Evolutionary conservation across 2,329 filamentous ascomycete genomes (phyloP).

Genomic region (Rutstroemia sp.): DNA sequence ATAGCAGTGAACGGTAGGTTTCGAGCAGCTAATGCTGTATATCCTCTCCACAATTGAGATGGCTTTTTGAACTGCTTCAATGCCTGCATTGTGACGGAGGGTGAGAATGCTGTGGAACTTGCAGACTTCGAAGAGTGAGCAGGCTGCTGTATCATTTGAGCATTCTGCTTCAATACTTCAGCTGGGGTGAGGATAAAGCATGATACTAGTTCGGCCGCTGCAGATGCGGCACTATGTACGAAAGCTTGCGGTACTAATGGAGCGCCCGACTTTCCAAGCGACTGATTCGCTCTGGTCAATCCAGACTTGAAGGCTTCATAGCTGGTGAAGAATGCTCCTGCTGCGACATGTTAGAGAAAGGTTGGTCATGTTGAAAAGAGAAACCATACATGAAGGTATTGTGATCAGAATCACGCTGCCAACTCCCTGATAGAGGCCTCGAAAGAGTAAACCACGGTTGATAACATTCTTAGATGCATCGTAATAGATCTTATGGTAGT

Average conservation of each 20-base stretch:
- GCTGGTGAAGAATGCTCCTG: slow-evolving; percentile 82
- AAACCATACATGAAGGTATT: slow-evolving; percentile 64
- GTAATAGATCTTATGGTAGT: slow-evolving; percentile 62
- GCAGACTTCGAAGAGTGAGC: slow-evolving; percentile 20
- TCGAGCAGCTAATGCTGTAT: slow-evolving; percentile 71
- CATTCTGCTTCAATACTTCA: slow-evolving; percentile 90
- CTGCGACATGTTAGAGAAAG: slow-evolving; percentile 34
- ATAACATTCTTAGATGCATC: slow-evolving; percentile 47
- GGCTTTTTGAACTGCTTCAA: slow-evolving; percentile 49
- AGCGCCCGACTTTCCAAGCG: slow-evolving; percentile 41
- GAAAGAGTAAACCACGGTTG: slow-evolving; percentile 50
- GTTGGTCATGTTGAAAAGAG: background rate
- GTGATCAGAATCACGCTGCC: slow-evolving; percentile 69
- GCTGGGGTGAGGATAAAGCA: slow-evolving; percentile 83
- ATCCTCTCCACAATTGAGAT: slow-evolving; percentile 57
- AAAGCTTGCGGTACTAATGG: slow-evolving; percentile 62
- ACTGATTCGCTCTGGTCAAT: slow-evolving; percentile 45
- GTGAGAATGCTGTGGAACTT: slow-evolving; percentile 40
- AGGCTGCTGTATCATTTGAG: slow-evolving; percentile 62
- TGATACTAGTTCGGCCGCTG: slow-evolving; percentile 71
- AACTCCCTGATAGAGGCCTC: slow-evolving; percentile 79
- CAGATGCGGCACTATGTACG: slow-evolving; percentile 67
- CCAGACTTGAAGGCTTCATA: slow-evolving; percentile 71
- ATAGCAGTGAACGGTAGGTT: slow-evolving; percentile 84
- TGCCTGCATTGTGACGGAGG: slow-evolving; percentile 44